Base-by-base conservation (phyloP, 1,139 yeast species). In the Wickerhamomyces sp. region DNA sequence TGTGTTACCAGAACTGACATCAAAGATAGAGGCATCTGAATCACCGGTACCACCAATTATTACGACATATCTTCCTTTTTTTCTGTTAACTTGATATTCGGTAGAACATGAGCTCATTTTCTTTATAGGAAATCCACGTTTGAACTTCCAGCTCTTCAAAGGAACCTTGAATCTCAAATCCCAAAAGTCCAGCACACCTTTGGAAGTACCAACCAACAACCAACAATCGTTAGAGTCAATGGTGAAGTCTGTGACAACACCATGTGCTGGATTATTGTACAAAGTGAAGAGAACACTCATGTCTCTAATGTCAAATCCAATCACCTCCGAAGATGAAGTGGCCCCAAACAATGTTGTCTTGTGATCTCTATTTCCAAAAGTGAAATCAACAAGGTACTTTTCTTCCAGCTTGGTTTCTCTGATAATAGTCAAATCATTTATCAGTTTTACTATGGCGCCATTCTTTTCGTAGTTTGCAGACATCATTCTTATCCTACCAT, bases 101-200 rank as follows among this genome's bases (percentile, higher is more conserved):
- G 52, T 52, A 0, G 81, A 75, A 23, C 76, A 63, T 3, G 66
- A 41, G 10, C 57, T 55, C 9, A 84, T 52, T 25, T 66, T 55
- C 13, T 60, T 58, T 13, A 85, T 75, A 0, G 77, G 72, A 18
- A 57, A 55, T 3, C 68, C 59, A 13, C 67, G 64, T 13, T 68
- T 69, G 31, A 82, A 65, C 7, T 70, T 69, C 78, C 88, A 84
- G 2, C 80, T 64, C 41, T 73, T 78, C 20, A 85, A 63, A 31
- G 73, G 60, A 0, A 82, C 46, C 26, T 67, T 68, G 54, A 87
- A 86, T 36, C 95, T 64, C 28, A 84, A 48, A 57, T 89, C 96
- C 95, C 96, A 88, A 16, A 91, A 57, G 42, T 77, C 77, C 22
- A 91, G 55, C 1, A 79, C 61, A 2, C 97, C 97, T 30, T 70